phyloP scores from a whole-genome alignment of 2,329 filamentous ascomycete genomes.

The Whalleya microplaca region DNA sequence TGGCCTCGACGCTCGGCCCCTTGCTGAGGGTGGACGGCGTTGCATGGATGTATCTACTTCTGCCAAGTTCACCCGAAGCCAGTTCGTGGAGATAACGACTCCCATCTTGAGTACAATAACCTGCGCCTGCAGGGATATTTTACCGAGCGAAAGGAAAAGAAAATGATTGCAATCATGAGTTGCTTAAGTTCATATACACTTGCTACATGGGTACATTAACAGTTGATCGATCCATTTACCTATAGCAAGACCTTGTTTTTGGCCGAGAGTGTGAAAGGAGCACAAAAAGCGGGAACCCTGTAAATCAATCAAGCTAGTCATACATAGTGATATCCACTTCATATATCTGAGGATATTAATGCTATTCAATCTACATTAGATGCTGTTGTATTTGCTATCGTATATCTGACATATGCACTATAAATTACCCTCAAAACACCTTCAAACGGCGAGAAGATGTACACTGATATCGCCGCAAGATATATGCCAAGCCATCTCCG shows the following conservation, averaged over 20 bases:
- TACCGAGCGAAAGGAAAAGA: not conserved
- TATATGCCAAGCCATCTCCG: too few relatives aligned
- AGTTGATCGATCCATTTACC: not conserved
- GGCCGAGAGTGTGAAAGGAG: too few relatives aligned
- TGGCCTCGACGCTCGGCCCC: conserved; percentile 40
- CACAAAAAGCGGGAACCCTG: too few relatives aligned
- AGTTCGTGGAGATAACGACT: conserved; percentile 14
- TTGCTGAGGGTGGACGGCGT: conserved; percentile 14
- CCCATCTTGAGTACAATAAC: not conserved
- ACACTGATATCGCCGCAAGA: too few relatives aligned
- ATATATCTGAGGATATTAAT: too few relatives aligned
- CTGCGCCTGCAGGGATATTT: not conserved
- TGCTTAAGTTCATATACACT: not conserved
- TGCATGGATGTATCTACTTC: not conserved
- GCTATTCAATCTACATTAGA: too few relatives aligned
- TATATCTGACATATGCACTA: too few relatives aligned
- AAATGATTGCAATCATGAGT: not conserved
- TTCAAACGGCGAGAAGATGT: too few relatives aligned
- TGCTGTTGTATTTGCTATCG: too few relatives aligned
- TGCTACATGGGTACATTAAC: not conserved
- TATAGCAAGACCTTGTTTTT: not conserved
- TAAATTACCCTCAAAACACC: too few relatives aligned
- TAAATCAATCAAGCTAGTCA: too few relatives aligned
- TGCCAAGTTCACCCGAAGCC: conserved; percentile 12
- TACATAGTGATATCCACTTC: too few relatives aligned